phyloP scores from a whole-genome alignment of 2,329 filamentous ascomycete species.

The Neofusicoccum cordaticola region DNA sequence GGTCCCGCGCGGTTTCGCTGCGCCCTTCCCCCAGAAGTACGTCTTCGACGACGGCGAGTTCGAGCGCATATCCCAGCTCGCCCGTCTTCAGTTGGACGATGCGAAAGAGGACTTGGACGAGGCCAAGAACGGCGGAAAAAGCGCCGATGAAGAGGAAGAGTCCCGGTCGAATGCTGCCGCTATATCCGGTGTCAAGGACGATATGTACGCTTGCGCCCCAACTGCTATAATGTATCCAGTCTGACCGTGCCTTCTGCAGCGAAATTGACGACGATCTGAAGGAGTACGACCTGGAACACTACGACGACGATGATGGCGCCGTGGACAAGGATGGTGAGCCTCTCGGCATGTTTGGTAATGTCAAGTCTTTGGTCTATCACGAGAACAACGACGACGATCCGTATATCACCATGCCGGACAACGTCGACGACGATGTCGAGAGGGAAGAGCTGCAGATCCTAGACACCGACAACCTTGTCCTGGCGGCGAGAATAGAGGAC shows the following conservation, averaged over 20 bases:
- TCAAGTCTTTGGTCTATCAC: slow-evolving; percentile 91
- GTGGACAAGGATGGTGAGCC: slow-evolving; percentile 68
- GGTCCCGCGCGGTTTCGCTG: slow-evolving; percentile 52
- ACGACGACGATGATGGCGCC: slow-evolving; percentile 76
- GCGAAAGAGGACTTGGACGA: slow-evolving; percentile 69
- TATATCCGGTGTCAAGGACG: slow-evolving; percentile 23
- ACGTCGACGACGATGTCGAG: slow-evolving; percentile 77
- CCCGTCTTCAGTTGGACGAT: slow-evolving; percentile 76
- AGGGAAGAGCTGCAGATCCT: slow-evolving; percentile 91
- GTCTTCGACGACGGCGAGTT: slow-evolving; percentile 53
- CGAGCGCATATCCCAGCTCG: slow-evolving; percentile 49
- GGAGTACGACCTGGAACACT: slow-evolving; percentile 94
- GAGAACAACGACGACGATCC: slow-evolving; percentile 92
- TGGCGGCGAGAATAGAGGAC: slow-evolving; percentile 93
- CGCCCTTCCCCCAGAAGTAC: slow-evolving; percentile 49
- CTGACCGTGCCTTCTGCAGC: slow-evolving; percentile 23
- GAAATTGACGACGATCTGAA: slow-evolving; percentile 78
- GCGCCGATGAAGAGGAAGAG: slow-evolving; percentile 27
- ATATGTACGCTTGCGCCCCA: slow-evolving; percentile 20
- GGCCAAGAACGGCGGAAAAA: slow-evolving; percentile 54
- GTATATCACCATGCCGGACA: slow-evolving; percentile 82
- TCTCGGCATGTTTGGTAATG: slow-evolving; percentile 91
- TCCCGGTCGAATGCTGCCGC: neutral
- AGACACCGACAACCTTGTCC: slow-evolving; percentile 85
- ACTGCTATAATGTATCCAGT: neutral